Base-by-base conservation (phyloP, 2,329 filamentous ascomycete species). In the Fusarium pseudoanthophilum region DNA sequence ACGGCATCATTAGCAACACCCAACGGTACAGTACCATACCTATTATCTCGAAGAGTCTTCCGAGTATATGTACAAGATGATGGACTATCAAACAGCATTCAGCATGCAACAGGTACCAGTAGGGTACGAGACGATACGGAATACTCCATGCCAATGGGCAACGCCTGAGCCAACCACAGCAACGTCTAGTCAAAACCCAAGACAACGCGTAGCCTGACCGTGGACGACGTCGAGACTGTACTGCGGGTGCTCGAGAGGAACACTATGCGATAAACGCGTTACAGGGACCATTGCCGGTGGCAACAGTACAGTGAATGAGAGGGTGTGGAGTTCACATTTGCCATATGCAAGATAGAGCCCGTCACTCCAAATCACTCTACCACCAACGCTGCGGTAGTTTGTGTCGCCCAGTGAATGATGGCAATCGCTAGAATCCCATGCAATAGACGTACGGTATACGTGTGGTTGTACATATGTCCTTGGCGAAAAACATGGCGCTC, bases 401-500 rank as follows among this genome's bases (percentile, higher is more conserved):
- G 56, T 58, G 66, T 51, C 60, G 59, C 48, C 46, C 60, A 67
- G 66, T 21, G 59, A 74, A 67, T 71, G 60, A 76, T 75, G 72
- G 72, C 66, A 70, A 62, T 76, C 60, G 32, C 58, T 68, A 57
- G 62, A 74, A 76, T 77, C 67, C 72, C 74, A 77, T 75, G 58
- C 21, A 21, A 51, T 51, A 51, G 30, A 28, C 21, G 30, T 37
- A 57, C 28, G 13, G n/a, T 46, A n/a, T 49, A 39, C 34, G 24
- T 49, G n/a, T 21, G 40, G 32, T 34, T 34, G 55, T 48, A 52
- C 63, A 30, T 61, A 42, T 40, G 37, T 37, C 52, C 26, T 43
- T 43, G 34, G 60, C 59, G 45, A 60, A 42, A 69, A 58, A 58
- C 40, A 63, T 52, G 69, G 69, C 69, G 70, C 52, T 59, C 64